Conservation (phyloP, 2,329 filamentous ascomycete genomes). For the Pochonia chlamydosporia region DNA sequence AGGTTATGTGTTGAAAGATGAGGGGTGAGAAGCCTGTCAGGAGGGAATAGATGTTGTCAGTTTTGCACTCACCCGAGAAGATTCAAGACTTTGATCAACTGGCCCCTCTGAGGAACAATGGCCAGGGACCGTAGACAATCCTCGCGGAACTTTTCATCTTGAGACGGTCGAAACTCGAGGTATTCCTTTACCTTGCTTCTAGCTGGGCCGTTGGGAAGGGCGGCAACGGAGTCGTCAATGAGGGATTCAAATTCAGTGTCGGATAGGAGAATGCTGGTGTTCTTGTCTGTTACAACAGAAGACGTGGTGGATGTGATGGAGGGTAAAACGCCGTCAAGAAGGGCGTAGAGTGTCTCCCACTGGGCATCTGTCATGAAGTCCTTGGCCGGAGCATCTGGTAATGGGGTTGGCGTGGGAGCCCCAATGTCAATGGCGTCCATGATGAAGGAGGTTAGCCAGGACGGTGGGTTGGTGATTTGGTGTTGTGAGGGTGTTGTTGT, state of each 20-base stretch:
- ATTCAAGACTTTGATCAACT: constrained; percentile 33
- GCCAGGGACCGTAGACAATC: constrained; percentile 39
- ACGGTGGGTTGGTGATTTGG: too few relatives aligned
- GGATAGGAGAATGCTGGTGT: constrained; percentile 28
- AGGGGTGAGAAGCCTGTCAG: background rate
- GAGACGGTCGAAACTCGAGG: constrained; percentile 45
- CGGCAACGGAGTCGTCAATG: constrained; percentile 31
- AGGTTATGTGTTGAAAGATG: background rate
- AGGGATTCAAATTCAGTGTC: constrained; percentile 44
- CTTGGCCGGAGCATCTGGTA: constrained; percentile 21
- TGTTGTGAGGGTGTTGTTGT: too few relatives aligned
- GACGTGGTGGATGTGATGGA: constrained; percentile 40
- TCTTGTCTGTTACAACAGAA: constrained; percentile 29
- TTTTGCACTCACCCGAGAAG: constrained; percentile 39
- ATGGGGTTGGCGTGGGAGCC: constrained; percentile 9
- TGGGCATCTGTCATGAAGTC: constrained; percentile 40
- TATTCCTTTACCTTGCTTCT: constrained; percentile 44
- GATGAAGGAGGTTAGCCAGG: background rate
- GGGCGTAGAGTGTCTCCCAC: constrained; percentile 48
- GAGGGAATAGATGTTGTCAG: too few relatives aligned
- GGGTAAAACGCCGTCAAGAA: constrained; percentile 56
- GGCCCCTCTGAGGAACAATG: constrained; percentile 26
- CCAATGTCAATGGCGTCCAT: background rate
- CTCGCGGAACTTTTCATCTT: constrained; percentile 47
- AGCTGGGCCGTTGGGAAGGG: constrained; percentile 31